Evolutionary conservation across 352 stramenopile species (phyloP).

Genomic region (Globisporangium cederbergense): DNA sequence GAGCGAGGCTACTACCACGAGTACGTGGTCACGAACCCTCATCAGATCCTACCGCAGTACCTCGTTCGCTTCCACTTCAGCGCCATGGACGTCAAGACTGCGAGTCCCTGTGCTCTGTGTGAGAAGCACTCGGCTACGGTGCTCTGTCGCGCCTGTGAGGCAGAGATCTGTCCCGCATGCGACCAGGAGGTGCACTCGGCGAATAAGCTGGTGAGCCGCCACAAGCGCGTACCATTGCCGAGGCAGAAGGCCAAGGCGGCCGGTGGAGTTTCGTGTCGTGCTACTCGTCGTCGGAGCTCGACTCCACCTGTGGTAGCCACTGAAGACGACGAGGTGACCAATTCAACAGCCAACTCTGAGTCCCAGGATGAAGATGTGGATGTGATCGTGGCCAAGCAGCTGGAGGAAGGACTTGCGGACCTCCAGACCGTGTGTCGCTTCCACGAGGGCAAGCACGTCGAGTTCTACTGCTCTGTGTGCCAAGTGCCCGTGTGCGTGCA

Average conservation of each 20-base stretch:
- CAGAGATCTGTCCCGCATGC: slow-evolving; percentile 58
- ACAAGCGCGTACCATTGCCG: slow-evolving; percentile 46
- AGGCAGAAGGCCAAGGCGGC: slow-evolving; percentile 9
- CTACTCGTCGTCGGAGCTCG: slow-evolving; percentile 35
- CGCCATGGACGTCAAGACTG: slow-evolving; percentile 24
- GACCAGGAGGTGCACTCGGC: slow-evolving; percentile 73
- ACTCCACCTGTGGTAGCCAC: slow-evolving; percentile 20
- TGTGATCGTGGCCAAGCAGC: slow-evolving; percentile 36
- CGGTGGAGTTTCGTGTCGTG: background rate
- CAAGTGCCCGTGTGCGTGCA: slow-evolving; percentile 61
- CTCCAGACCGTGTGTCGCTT: slow-evolving; percentile 31
- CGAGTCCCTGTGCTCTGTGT: slow-evolving; percentile 52
- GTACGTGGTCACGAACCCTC: slow-evolving; percentile 64
- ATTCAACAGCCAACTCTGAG: slow-evolving; percentile 7
- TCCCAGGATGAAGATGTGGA: slow-evolving; percentile 26
- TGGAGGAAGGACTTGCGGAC: slow-evolving; percentile 38
- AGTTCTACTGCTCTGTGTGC: slow-evolving; percentile 77
- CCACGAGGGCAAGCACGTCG: slow-evolving; percentile 56
- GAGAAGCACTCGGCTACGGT: slow-evolving; percentile 50
- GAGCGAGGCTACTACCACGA: slow-evolving; percentile 63
- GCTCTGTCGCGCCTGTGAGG: slow-evolving; percentile 60
- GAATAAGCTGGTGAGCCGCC: slow-evolving; percentile 76
- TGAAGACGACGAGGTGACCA: background rate
- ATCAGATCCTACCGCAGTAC: slow-evolving; percentile 68
- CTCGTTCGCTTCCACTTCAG: slow-evolving; percentile 62